Evolutionary conservation across 139 green algal genomes (phyloP).

Genomic region (Penium margaritaceum): DNA sequence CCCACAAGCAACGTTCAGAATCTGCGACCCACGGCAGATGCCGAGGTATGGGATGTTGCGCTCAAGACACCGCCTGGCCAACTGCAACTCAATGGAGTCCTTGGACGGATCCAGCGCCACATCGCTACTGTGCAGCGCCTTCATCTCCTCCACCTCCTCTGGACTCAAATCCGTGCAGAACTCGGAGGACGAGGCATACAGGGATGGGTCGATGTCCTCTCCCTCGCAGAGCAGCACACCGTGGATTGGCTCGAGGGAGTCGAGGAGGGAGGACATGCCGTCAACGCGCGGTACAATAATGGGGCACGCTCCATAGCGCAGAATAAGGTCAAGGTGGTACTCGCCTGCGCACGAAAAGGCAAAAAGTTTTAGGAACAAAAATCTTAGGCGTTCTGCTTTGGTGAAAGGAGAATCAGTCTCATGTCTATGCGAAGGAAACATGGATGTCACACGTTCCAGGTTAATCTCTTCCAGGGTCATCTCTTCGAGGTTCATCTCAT

Average conservation of each 20-base stretch:
- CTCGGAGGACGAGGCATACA: slow-evolving; percentile 20
- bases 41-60: slow-evolving; percentile 43
- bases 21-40: slow-evolving; percentile 41
- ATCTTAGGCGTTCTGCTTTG: neutral
- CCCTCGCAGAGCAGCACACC: slow-evolving; percentile 47
- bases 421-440: too few relatives aligned
- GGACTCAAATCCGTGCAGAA: slow-evolving; percentile 20
- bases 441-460: too few relatives aligned
- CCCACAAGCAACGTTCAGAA: slow-evolving; percentile 44
- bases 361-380: neutral
- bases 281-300: slow-evolving; percentile 42
- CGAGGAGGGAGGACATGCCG: slow-evolving; percentile 32
- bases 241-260: slow-evolving; percentile 50
- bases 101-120: slow-evolving; percentile 37
- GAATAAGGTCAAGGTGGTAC: slow-evolving; percentile 46
- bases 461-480: too few relatives aligned
- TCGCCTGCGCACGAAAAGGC: slow-evolving; percentile 22
- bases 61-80: slow-evolving; percentile 43
- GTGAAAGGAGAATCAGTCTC: too few relatives aligned
- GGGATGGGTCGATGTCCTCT: slow-evolving; percentile 43
- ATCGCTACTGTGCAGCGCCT: slow-evolving; percentile 31
- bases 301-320: slow-evolving; percentile 40
- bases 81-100: slow-evolving; percentile 40
- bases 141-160: slow-evolving; percentile 44
- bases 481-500: too few relatives aligned